phyloP scores from a whole-genome alignment of 169 alveolate genomes.

The Cryptosporidium bovis region DNA sequence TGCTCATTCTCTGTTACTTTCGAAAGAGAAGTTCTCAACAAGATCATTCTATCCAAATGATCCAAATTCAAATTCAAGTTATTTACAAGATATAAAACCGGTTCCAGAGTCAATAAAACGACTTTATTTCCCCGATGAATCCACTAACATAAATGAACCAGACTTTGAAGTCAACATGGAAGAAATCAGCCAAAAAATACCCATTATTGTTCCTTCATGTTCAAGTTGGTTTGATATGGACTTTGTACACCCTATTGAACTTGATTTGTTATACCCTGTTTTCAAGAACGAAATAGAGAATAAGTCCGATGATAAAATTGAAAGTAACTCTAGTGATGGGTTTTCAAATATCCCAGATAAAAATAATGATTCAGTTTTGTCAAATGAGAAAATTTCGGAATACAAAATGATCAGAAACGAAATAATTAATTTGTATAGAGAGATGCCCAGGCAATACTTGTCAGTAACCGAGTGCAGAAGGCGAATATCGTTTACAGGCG shows the following conservation, averaged over 20 bases:
- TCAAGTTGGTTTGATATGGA: conserved; percentile 66
- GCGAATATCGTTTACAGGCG: conserved; percentile 78
- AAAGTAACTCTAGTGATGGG: background rate
- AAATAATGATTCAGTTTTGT: background rate
- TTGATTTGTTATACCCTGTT: conserved; percentile 46
- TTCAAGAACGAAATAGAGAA: conserved; percentile 22
- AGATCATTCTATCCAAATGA: conserved; percentile 40
- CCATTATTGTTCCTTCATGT: conserved; percentile 64
- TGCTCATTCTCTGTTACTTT: conserved; percentile 69
- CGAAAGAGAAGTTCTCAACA: conserved; percentile 62
- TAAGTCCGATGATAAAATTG: conserved; percentile 31
- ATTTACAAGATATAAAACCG: conserved; percentile 20
- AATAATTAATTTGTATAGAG: conserved; percentile 75
- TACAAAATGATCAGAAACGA: conserved; percentile 75
- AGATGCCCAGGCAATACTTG: conserved; percentile 74
- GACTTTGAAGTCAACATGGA: conserved; percentile 18
- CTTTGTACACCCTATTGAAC: conserved; percentile 65
- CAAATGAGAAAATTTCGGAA: conserved; percentile 22
- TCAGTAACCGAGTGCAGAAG: conserved; percentile 78
- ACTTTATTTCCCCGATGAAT: conserved; percentile 1
- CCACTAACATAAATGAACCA: background rate
- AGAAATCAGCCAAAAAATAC: conserved; percentile 46
- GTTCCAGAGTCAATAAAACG: conserved; percentile 53
- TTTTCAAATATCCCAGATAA: background rate
- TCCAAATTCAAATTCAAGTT: conserved; percentile 45